Evolutionary conservation across 305 asterid species (phyloP).

Genomic region (Nicotiana rustica): DNA sequence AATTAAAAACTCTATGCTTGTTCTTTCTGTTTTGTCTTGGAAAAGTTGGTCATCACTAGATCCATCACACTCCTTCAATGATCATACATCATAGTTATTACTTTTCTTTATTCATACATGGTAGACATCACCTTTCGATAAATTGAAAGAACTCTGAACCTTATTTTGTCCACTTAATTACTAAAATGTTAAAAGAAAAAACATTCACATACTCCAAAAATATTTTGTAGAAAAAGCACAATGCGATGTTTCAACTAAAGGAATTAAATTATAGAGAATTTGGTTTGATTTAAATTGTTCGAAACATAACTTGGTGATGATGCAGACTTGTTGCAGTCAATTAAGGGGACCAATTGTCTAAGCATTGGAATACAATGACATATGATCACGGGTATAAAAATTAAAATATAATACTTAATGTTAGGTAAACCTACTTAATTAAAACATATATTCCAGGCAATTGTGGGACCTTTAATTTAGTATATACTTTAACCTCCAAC

Average conservation of each 20-base stretch:
- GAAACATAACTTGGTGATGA: slow-evolving; percentile 34
- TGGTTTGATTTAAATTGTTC: slow-evolving; percentile 16
- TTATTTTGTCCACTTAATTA: slow-evolving; percentile 29
- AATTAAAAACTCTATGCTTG: background rate
- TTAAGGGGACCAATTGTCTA: slow-evolving; percentile 64
- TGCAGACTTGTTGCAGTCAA: slow-evolving; percentile 53
- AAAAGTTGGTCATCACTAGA: slow-evolving; percentile 14
- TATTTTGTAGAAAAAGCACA: background rate
- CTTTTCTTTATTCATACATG: background rate
- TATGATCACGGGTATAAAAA: slow-evolving; percentile 35
- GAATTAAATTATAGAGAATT: slow-evolving; percentile 5
- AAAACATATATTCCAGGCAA: background rate
- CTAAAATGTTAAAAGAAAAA: background rate
- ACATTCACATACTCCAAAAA: slow-evolving; percentile 8
- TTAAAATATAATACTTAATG: slow-evolving; percentile 29
- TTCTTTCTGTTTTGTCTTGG: background rate
- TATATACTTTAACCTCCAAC: background rate
- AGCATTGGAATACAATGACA: slow-evolving; percentile 46
- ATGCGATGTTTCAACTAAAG: slow-evolving; percentile 32
- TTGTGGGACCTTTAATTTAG: background rate
- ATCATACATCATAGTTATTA: background rate
- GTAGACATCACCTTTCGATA: background rate
- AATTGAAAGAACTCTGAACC: background rate
- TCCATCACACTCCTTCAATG: slow-evolving; percentile 3
- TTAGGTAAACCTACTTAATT: slow-evolving; percentile 54